A percentile compares a stretch with the other conserved stretches of the same genome.
Conservation (phyloP, 2,329 filamentous ascomycete species). For the Ceratocystis albifundus region DNA sequence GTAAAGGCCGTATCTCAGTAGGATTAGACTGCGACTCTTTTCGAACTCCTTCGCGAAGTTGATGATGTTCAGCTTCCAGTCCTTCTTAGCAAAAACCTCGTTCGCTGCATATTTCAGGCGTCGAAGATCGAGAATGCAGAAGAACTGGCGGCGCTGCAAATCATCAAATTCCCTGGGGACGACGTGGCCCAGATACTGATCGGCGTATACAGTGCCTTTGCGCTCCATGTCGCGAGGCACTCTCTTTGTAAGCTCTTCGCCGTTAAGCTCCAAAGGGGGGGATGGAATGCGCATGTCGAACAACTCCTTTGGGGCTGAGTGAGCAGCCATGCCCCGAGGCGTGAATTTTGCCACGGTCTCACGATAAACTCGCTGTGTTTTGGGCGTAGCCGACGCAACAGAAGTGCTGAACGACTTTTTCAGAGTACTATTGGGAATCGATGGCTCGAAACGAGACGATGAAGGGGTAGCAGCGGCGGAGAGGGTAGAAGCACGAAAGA, state of each 20-base stretch:
- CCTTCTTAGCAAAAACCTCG: constrained; percentile 49
- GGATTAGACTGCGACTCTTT: constrained; percentile 50
- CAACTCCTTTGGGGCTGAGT: constrained; percentile 37
- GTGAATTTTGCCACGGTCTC: constrained; percentile 38
- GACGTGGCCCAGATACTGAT: constrained; percentile 46
- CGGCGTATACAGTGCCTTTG: constrained; percentile 46
- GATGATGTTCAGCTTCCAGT: constrained; percentile 51
- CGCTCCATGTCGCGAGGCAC: constrained; percentile 43
- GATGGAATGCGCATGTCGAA: constrained; percentile 49
- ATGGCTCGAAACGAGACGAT: constrained; percentile 36
- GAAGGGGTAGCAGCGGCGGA: constrained; percentile 29
- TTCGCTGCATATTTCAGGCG: constrained; percentile 51
- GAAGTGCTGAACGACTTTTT: constrained; percentile 40
- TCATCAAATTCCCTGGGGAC: constrained; percentile 48
- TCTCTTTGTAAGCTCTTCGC: constrained; percentile 43
- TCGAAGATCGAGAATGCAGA: constrained; percentile 50
- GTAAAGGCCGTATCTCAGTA: constrained; percentile 50
- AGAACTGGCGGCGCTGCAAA: constrained; percentile 49
- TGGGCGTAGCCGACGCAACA: constrained; percentile 36
- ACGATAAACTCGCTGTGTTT: constrained; percentile 34
- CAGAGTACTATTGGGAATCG: constrained; percentile 35
- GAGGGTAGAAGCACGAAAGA: constrained; percentile 34
- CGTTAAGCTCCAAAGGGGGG: constrained; percentile 45
- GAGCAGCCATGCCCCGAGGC: constrained; percentile 40
- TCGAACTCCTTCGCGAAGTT: constrained; percentile 55